Conservation (phyloP, 164 flowering plant genomes). For the Umbellularia californica region DNA sequence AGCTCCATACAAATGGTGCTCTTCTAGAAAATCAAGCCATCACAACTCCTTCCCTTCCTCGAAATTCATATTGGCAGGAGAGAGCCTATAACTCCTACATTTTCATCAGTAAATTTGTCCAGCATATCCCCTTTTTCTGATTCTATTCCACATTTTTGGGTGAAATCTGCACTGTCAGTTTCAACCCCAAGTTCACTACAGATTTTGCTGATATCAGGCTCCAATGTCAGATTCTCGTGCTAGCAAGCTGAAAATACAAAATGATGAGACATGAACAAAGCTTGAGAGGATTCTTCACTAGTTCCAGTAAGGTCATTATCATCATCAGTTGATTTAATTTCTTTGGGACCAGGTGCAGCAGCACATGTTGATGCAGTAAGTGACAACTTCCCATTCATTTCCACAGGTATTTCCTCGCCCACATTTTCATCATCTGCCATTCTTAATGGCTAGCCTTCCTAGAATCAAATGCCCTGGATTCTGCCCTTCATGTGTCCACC, state of each 20-base stretch:
- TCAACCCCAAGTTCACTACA: conserved; percentile 27
- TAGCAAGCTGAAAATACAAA: conserved; percentile 78
- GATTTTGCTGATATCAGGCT: conserved; percentile 30
- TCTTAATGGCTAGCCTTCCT: conserved; percentile 2
- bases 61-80: conserved; percentile 32
- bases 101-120: conserved; percentile 36
- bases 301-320: conserved; percentile 13
- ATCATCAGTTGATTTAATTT: conserved; percentile 33
- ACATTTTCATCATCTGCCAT: conserved; percentile 48
- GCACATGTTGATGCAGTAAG: conserved; percentile 93
- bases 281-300: conserved; percentile 45
- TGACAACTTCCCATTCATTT: conserved; percentile 96
- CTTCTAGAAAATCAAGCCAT: conserved; percentile 42
- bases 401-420: conserved; percentile 53
- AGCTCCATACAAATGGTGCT: conserved; percentile 35
- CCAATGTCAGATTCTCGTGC: conserved; percentile 64
- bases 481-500: conserved; percentile 41
- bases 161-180: conserved; percentile 1
- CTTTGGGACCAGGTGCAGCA: conserved; percentile 74
- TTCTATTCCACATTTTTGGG: no score
- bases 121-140: no score
- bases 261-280: conserved; percentile 84
- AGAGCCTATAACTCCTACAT: conserved; percentile 30
- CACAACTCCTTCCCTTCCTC: conserved; percentile 32
- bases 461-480: conserved; percentile 1